Evolutionary conservation across 1,284 basidiomycete genomes (phyloP).

Genomic region (Ustilago hordei): DNA sequence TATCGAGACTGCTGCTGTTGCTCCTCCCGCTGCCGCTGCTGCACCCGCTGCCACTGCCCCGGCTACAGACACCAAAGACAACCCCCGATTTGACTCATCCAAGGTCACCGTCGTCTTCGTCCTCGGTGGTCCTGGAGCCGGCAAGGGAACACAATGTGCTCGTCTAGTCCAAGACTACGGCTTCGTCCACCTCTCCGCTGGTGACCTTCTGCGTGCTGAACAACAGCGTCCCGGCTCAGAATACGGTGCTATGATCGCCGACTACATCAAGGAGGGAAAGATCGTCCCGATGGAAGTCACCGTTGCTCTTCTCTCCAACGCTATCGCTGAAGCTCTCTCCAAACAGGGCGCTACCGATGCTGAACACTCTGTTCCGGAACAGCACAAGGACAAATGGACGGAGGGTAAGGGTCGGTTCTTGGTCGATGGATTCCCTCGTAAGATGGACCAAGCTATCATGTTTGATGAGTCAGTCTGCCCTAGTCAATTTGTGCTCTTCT

Average conservation of each 20-base stretch:
- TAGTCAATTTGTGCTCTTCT: constrained; percentile 85
- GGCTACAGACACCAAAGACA: constrained; percentile 20
- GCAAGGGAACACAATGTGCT: constrained; percentile 96
- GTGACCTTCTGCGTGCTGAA: constrained; percentile 94
- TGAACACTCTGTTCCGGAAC: constrained; percentile 33
- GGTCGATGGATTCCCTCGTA: constrained; percentile 96
- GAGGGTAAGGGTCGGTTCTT: constrained; percentile 86
- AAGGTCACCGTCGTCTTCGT: constrained; percentile 94
- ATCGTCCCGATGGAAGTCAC: constrained; percentile 99
- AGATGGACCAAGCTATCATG: constrained; percentile 96
- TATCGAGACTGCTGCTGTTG: constrained; percentile 1
- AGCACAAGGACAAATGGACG: constrained; percentile 75
- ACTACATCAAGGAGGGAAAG: constrained; percentile 89
- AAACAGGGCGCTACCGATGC: constrained; percentile 33
- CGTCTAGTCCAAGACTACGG: constrained; percentile 87
- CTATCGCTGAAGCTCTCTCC: constrained; percentile 80
- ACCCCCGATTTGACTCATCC: constrained; percentile 76
- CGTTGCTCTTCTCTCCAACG: constrained; percentile 92
- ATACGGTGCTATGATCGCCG: constrained; percentile 87
- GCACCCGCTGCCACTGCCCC: not conserved
- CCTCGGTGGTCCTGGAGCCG: constrained; percentile 95
- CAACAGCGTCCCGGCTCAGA: constrained; percentile 87
- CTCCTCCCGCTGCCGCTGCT: not conserved
- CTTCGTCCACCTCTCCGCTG: constrained; percentile 96
- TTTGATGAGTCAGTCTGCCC: constrained; percentile 87